phyloP scores from a whole-genome alignment of 2,329 filamentous ascomycete genomes.

The Pseudogymnoascus sp. region DNA sequence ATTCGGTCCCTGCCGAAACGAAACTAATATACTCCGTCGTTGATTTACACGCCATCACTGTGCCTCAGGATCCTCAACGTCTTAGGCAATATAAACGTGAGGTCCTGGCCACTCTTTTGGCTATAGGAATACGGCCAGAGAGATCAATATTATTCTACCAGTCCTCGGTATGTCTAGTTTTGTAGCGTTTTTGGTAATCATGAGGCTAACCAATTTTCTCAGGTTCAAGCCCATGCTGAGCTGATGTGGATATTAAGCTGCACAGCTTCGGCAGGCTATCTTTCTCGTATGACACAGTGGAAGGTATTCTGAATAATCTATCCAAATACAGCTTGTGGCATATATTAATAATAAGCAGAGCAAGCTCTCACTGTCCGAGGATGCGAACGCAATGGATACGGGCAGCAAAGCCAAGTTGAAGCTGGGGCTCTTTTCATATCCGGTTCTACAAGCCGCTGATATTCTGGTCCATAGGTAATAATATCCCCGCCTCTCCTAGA shows the following conservation, averaged over 20 bases:
- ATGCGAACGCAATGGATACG: slow-evolving; percentile 49
- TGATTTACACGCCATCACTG: slow-evolving; percentile 87
- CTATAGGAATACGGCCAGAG: slow-evolving; percentile 74
- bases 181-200: background rate
- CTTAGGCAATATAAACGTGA: slow-evolving; percentile 62
- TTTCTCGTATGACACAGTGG: slow-evolving; percentile 99
- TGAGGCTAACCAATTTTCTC: slow-evolving; percentile 4
- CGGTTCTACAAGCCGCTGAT: slow-evolving; percentile 90
- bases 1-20: slow-evolving; percentile 46
- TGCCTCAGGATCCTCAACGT: slow-evolving; percentile 54
- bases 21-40: slow-evolving; percentile 79
- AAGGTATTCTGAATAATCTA: slow-evolving; percentile 51
- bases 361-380: slow-evolving; percentile 59
- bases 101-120: slow-evolving; percentile 70
- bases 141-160: slow-evolving; percentile 76
- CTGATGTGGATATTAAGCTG: slow-evolving; percentile 97
- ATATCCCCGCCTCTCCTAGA: background rate
- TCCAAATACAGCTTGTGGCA: slow-evolving; percentile 10
- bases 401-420: slow-evolving; percentile 59
- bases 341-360: slow-evolving; percentile 40
- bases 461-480: slow-evolving; percentile 71
- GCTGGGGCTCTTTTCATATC: slow-evolving; percentile 89
- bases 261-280: slow-evolving; percentile 81
- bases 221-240: slow-evolving; percentile 74
- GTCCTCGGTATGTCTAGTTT: slow-evolving; percentile 50